phyloP scores from a whole-genome alignment of 352 stramenopile genomes.

The Phytopythium aichiense region DNA sequence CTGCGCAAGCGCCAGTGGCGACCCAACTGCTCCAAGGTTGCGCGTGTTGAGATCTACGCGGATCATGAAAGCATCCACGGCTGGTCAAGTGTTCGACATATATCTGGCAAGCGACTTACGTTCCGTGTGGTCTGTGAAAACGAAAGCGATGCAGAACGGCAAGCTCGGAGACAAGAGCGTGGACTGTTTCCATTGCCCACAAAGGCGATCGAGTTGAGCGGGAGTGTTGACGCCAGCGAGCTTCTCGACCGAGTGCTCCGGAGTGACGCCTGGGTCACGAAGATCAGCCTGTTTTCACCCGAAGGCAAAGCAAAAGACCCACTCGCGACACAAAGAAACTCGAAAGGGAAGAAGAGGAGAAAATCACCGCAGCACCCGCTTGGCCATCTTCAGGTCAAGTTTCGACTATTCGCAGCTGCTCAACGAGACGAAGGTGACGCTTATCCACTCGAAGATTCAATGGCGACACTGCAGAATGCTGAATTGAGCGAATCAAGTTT shows the following conservation, averaged over 20 bases:
- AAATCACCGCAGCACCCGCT: not conserved
- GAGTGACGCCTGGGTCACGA: constrained; percentile 11
- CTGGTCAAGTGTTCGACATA: not conserved
- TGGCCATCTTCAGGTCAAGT: constrained; percentile 18
- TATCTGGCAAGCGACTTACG: constrained; percentile 9
- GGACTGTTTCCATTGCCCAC: constrained; percentile 6
- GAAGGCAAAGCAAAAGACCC: not conserved
- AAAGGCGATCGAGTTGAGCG: constrained; percentile 12
- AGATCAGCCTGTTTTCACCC: constrained; percentile 9
- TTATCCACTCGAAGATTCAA: not conserved
- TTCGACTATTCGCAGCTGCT: constrained; percentile 11
- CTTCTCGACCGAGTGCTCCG: constrained; percentile 6
- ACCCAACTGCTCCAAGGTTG: constrained; percentile 22
- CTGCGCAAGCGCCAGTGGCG: constrained; percentile 39
- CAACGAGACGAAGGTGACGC: not conserved
- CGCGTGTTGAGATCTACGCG: constrained; percentile 19
- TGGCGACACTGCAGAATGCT: not conserved
- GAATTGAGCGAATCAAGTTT: not conserved
- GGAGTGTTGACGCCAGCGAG: constrained; percentile 8
- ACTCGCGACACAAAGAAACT: not conserved
- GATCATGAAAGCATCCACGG: not conserved
- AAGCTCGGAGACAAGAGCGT: constrained; percentile 8
- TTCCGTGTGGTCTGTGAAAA: constrained; percentile 25
- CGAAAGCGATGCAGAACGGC: constrained; percentile 13
- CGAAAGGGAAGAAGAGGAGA: not conserved